phyloP scores from a whole-genome alignment of 148 eudicot genomes.

The Gaultheria prostrata region DNA sequence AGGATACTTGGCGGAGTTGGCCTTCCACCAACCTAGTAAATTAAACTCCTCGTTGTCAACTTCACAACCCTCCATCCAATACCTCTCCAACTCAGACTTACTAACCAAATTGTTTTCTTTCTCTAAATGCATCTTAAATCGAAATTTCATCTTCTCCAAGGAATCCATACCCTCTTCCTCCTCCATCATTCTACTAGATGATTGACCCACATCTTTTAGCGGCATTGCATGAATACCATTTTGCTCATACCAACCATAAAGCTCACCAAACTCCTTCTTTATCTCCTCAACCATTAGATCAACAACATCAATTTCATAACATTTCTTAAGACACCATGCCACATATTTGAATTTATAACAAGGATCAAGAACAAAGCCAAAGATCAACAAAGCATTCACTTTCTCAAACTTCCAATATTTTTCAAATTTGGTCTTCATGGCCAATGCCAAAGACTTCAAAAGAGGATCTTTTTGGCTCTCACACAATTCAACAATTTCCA shows the following conservation, averaged over 20 bases:
- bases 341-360: neutral
- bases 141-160: neutral
- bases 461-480: neutral
- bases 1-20: neutral
- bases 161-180: neutral
- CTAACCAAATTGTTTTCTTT: neutral
- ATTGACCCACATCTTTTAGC: neutral
- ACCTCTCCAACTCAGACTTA: neutral
- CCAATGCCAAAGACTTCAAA: neutral
- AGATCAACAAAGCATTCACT: neutral
- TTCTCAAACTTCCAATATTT: neutral
- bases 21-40: conserved; percentile 10
- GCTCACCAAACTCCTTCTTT: neutral
- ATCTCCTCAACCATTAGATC: neutral
- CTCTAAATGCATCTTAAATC: neutral
- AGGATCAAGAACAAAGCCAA: conserved; percentile 7
- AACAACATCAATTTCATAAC: neutral
- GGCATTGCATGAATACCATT: neutral
- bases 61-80: neutral
- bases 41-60: neutral
- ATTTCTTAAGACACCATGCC: neutral
- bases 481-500: neutral
- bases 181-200: too few relatives aligned
- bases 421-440: too few relatives aligned
- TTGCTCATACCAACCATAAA: neutral